Conservation (phyloP, 331 rosid genomes). For the Pyrus hybrid region DNA sequence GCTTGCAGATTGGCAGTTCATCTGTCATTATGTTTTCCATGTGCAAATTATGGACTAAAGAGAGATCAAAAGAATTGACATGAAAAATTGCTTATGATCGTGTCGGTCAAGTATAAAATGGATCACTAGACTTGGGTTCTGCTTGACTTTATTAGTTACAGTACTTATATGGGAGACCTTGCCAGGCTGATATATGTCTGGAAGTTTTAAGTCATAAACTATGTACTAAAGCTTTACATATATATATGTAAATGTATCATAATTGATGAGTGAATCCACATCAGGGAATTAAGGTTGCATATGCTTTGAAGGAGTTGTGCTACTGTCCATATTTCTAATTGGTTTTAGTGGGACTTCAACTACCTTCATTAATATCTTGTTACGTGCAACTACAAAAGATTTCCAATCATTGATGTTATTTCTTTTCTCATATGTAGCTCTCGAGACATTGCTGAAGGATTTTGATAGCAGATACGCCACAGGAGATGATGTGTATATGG, state of each 20-base stretch:
- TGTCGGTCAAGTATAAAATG: no score
- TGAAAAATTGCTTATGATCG: neutral
- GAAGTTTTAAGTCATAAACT: neutral
- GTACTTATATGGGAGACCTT: neutral
- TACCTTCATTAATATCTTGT: neutral
- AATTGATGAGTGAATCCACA: no score
- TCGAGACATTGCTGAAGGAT: conserved; percentile 36
- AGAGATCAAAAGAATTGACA: neutral
- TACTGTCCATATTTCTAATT: no score
- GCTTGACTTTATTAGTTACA: neutral
- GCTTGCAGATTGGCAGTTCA: neutral
- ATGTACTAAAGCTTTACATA: neutral
- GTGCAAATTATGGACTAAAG: neutral
- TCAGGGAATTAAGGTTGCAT: no score
- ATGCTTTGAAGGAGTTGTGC: no score
- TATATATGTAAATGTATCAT: neutral
- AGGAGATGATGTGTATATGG: conserved; percentile 35
- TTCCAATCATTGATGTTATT: neutral
- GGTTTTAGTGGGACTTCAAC: no score
- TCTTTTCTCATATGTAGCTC: conserved; percentile 20
- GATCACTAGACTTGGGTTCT: no score
- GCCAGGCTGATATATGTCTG: neutral
- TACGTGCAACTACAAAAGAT: neutral
- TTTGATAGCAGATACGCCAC: conserved; percentile 28
- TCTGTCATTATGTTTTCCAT: neutral